Evolutionary conservation across 495 filamentous ascomycete genomes (phyloP).

Genomic region (Talaromyces proteolyticus): DNA sequence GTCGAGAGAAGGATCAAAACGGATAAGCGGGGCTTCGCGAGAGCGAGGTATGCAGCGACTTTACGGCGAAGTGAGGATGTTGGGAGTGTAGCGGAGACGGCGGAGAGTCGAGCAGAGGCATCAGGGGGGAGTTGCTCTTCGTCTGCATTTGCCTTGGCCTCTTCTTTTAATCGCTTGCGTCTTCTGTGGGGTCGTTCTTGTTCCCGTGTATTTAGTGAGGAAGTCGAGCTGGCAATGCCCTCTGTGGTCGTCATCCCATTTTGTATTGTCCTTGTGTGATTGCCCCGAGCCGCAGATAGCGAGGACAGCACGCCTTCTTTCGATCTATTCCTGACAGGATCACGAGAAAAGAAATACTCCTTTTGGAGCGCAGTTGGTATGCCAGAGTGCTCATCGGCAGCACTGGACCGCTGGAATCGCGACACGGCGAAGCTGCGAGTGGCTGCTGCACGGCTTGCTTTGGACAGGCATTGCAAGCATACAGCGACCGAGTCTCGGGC

Average conservation of each 20-base stretch:
- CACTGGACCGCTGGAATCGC: constrained; percentile 22
- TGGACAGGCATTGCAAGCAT: constrained; percentile 29
- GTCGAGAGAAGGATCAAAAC: constrained; percentile 88
- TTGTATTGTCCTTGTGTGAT: constrained; percentile 8
- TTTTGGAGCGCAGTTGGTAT: constrained; percentile 23
- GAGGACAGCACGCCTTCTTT: constrained; percentile 26
- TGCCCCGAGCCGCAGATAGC: constrained; percentile 12
- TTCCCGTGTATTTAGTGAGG: constrained; percentile 22
- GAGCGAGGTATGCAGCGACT: constrained; percentile 79
- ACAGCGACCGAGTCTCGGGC: constrained; percentile 22
- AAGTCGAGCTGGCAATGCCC: constrained; percentile 9
- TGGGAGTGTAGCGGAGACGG: constrained; percentile 59
- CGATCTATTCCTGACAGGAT: constrained; percentile 10
- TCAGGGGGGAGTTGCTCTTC: constrained; percentile 61
- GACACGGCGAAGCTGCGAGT: constrained; percentile 28
- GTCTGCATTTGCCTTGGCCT: constrained; percentile 13
- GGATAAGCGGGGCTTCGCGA: constrained; percentile 90
- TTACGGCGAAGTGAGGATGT: constrained; percentile 67
- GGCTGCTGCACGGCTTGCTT: constrained; percentile 13
- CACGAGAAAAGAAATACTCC: constrained; percentile 38
- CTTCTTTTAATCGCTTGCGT: constrained; percentile 44
- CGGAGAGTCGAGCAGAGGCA: constrained; percentile 75
- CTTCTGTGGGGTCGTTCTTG: constrained; percentile 43
- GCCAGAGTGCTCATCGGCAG: constrained; percentile 18
- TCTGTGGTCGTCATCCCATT: constrained; percentile 6